These are phyloP conservation scores for Marasmius sp. DNA, from an alignment of 1,284 basidiomycete genomes.

Conservation along the genomic window DNA sequence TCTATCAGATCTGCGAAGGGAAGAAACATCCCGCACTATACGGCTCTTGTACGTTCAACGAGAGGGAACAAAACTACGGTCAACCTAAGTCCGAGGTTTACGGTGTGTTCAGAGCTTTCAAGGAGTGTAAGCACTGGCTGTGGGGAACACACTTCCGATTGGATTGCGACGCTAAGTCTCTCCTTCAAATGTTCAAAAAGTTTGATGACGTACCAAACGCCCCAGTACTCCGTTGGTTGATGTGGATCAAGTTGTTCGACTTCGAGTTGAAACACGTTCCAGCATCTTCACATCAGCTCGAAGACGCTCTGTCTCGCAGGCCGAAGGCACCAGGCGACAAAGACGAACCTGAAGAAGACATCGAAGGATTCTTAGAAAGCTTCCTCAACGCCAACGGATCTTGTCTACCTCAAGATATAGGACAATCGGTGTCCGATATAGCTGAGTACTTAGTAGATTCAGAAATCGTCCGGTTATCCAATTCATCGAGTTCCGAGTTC, in stretches of 20 bases:
- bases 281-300: conserved; percentile 21
- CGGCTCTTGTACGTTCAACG: conserved; percentile 33
- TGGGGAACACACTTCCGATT: conserved; percentile 31
- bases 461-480: background rate
- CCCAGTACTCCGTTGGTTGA: conserved; percentile 34
- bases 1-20: conserved; percentile 25
- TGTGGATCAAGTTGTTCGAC: conserved; percentile 29
- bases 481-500: background rate
- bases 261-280: conserved; percentile 32
- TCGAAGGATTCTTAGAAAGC: background rate
- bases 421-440: background rate
- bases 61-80: conserved; percentile 31
- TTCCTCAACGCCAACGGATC: background rate
- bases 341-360: background rate
- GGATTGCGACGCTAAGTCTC: conserved; percentile 31
- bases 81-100: conserved; percentile 39
- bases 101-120: conserved; percentile 32
- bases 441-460: background rate
- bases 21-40: conserved; percentile 25
- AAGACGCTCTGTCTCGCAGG: conserved; percentile 24
- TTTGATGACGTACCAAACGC: conserved; percentile 32
- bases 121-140: conserved; percentile 25
- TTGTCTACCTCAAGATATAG: background rate
- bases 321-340: background rate
- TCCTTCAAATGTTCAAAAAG: conserved; percentile 31